Evolutionary conservation across 495 filamentous ascomycete species (phyloP).

Genomic region (Aspergillus carlsbadensis): DNA sequence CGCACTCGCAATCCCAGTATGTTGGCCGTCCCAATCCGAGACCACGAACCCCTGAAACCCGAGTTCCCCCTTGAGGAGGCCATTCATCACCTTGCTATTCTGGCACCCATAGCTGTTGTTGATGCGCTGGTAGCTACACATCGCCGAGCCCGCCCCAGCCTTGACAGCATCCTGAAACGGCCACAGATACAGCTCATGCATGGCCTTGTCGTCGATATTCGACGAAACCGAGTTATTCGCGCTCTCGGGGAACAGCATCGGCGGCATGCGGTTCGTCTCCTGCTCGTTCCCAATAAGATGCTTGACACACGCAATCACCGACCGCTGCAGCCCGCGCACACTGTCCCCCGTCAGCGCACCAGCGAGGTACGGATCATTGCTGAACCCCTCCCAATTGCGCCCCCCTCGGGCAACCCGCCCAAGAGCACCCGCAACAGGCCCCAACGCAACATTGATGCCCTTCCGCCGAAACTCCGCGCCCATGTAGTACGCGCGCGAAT

Average conservation of each 20-base stretch:
- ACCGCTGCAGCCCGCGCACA: conserved; percentile 51
- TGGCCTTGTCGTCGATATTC: conserved; percentile 65
- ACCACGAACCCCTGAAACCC: conserved; percentile 57
- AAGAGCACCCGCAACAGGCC: conserved; percentile 57
- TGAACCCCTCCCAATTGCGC: conserved; percentile 84
- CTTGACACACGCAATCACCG: conserved; percentile 45
- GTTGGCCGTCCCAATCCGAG: conserved; percentile 60
- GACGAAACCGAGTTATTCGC: conserved; percentile 39
- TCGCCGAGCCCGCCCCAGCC: conserved; percentile 51
- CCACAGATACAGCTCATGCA: conserved; percentile 73
- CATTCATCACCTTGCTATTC: conserved; percentile 58
- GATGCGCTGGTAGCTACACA: conserved; percentile 63
- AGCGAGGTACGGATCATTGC: conserved; percentile 66
- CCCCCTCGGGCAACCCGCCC: conserved; percentile 77
- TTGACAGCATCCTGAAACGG: conserved; percentile 57
- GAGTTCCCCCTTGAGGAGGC: conserved; percentile 58
- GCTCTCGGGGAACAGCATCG: conserved; percentile 41
- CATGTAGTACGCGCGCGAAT: conserved; percentile 48
- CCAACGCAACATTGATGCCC: conserved; percentile 56
- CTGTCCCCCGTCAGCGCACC: conserved; percentile 64
- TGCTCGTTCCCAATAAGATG: conserved; percentile 82
- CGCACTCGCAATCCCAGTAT: conserved; percentile 51
- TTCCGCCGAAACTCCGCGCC: conserved; percentile 56
- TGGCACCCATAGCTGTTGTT: conserved; percentile 69
- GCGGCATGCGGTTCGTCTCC: conserved; percentile 64